Evolutionary conservation across 1,139 yeast genomes (phyloP), one percentile per base, ranked within the genome.

Genomic region (Scheffersomyces stambukii): DNA sequence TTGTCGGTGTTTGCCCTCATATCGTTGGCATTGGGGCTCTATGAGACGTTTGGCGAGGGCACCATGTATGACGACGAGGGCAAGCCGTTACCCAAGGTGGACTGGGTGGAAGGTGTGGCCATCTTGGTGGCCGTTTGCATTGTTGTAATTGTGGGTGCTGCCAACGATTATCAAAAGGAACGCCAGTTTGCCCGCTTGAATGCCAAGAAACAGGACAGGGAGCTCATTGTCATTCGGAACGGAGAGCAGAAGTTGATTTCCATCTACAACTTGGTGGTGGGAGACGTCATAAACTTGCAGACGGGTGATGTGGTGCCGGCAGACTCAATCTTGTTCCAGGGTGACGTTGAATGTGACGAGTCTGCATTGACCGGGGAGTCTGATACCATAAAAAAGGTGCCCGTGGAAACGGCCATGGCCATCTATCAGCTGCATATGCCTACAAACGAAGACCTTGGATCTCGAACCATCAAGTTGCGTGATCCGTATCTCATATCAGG

Each of bases 21-120:
- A 2, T 88, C 97, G 0, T 69, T 93, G 29, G 93, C 95, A 0
- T 64, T 93, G 32, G 99, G 98, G 0, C 63, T 91, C 13, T 93
- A 93, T 54, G 95, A 91, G 57, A 81, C 95, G 2, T 81, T 88
- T 58, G 96, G 94, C 23, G 84, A 83, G 42, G 88, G 81, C 0
- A 67, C 88, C 0, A 76, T 76, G 46, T 72, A 73, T 46, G 96
- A 89, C 51, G 79, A 74, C 8, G 84, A 85, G 42, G 94, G 95
- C 14, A 64, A 74, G 14, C 64, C 75, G 12, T 52, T 79, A 31
- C 96, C 96, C 11, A 75, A 77, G 45, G 91, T 89, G 16, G 95
- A 88, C 50, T 88, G 96, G 96, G 96, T 93, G 27, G 99, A 91
- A 63, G 99, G 99, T 42, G 95, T 89, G 23, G 98, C 98, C 23